Base-by-base conservation (phyloP, 2,329 filamentous ascomycete species). In the Fusarium humuli region DNA sequence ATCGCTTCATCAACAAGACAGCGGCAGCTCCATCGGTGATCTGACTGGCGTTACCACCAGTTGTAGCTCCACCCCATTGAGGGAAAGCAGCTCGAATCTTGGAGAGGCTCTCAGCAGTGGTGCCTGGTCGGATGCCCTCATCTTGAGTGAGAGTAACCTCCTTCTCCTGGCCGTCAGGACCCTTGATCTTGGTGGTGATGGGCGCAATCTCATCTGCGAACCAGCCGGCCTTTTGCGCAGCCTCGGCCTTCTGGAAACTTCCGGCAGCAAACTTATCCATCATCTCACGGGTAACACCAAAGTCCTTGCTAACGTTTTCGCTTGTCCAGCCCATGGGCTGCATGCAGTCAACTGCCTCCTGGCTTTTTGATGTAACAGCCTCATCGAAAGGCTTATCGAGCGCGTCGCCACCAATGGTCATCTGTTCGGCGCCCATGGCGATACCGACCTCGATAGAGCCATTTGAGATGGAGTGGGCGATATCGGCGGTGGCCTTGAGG, bases 301-400 rank as follows among this genome's bases (percentile, higher is more conserved):
- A 98, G 83, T 98, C 96, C 50, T 89, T 89, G 75, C 91, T 94
- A 29, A 99, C 94, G 79, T 98, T 98, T 85, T 99, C 96, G 64
- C 92, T 95, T 5, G 96, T 99, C 88, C 97, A 97, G 23, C 96
- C 96, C 96, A 99, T 99, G 72, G 95, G 92, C 86, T 94, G 89
- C 89, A 95, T 89, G 86, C 94, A 96, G 83, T 98, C 95, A 48
- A 81, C 81, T 1, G 94, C 88, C 78, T 98, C 93, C 79, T 94
- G 91, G 82, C 87, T 92, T 76, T 86, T 83, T 73, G 83, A 79
- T 48, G 93, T 83, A 65, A 98, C 89, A 69, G 91, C 90, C 70
- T 91, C 89, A 79, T 94, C 90, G 81, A 98, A 96, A 6, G 92
- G 90, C 69, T 88, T 81, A 46, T 90, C 88, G 40, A 94, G 85